Conservation (phyloP, 805 yeast species). For the Metschnikowia santaceciliae region DNA sequence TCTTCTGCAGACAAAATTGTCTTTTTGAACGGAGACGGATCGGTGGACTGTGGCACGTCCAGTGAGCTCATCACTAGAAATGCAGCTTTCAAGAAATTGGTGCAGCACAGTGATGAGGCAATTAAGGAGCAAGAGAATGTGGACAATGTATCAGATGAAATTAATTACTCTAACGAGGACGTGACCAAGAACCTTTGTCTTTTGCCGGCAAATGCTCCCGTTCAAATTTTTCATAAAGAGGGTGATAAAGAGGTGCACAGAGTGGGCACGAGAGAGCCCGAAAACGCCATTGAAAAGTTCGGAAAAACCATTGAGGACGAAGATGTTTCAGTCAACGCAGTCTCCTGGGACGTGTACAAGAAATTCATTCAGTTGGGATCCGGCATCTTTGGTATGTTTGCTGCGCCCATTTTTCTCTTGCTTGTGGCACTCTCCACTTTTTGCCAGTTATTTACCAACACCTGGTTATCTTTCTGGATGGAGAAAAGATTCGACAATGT, state of each 20-base stretch:
- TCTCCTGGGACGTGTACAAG: slow-evolving; percentile 37
- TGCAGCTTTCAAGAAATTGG: slow-evolving; percentile 45
- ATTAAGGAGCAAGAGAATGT: slow-evolving; percentile 22
- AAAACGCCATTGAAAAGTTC: neutral
- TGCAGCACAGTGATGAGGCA: slow-evolving; percentile 39
- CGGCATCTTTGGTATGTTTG: slow-evolving; percentile 33
- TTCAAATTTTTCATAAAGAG: neutral
- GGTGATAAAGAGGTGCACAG: slow-evolving; percentile 1
- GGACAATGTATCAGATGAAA: slow-evolving; percentile 22
- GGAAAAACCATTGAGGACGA: slow-evolving; percentile 37
- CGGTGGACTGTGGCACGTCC: slow-evolving; percentile 36
- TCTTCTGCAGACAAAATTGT: slow-evolving; percentile 36
- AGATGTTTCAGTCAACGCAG: slow-evolving; percentile 36
- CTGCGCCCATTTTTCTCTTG: slow-evolving; percentile 31
- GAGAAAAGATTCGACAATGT: slow-evolving; percentile 28
- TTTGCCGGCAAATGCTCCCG: slow-evolving; percentile 3
- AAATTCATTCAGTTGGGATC: slow-evolving; percentile 35
- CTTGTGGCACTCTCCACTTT: slow-evolving; percentile 35
- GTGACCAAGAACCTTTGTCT: slow-evolving; percentile 8
- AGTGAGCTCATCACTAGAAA: slow-evolving; percentile 34
- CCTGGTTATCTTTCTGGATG: slow-evolving; percentile 44
- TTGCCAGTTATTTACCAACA: slow-evolving; percentile 40
- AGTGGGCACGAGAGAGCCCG: slow-evolving; percentile 2
- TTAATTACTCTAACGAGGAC: slow-evolving; percentile 8
- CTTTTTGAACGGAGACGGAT: slow-evolving; percentile 40